Base-by-base conservation (phyloP, 148 eudicot genomes). In the Rhododendron ferrugineum region DNA sequence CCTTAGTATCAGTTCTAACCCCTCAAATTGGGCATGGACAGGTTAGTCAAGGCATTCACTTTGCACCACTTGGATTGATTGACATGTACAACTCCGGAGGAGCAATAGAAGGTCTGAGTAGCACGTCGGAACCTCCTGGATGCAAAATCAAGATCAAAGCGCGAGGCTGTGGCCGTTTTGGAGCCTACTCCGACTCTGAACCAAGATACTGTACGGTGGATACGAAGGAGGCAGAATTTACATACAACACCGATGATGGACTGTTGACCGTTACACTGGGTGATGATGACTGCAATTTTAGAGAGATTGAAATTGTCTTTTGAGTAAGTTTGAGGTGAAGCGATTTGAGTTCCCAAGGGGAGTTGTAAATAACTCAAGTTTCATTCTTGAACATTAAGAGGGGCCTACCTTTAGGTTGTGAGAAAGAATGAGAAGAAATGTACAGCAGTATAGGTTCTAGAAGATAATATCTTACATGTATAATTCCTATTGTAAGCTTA, bases 41-140 rank as follows among this genome's bases (percentile, higher is more conserved):
- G 95, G 91, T 91, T 50, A 86, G 81, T 16, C 78, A 89, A 36
- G 74, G 32, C 13, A 76, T 90, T 56, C 86, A 88, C 46, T 87
- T 93, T 37, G 93, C 93, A 84, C 91, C 95, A 4, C 83, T 91
- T 36, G 95, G 95, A 82, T 82, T 91, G 64, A 84, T 92, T 16
- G 90, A 91, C 86, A 91, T 92, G 92, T 91, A 90, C 76, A 92
- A 91, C 82, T 91, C 90, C 28, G 93, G 94, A 56, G 94, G 92
- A 78, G 93, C 94, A 46, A 60, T 91, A 3, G 90, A 91, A 79
- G 84, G 86, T 37, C 80, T 90, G 68, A 87, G 81, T 46, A 87
- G 84, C 34, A 49, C 15, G 3, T 50, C 22, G 5, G 84, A 78
- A 36, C 72, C 82, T 3, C 46, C 50, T 82, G 85, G 87, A 20